These are phyloP conservation scores for Trichoderma asperelloides DNA, from an alignment of 495 filamentous ascomycete genomes.

Conservation along the genomic window DNA sequence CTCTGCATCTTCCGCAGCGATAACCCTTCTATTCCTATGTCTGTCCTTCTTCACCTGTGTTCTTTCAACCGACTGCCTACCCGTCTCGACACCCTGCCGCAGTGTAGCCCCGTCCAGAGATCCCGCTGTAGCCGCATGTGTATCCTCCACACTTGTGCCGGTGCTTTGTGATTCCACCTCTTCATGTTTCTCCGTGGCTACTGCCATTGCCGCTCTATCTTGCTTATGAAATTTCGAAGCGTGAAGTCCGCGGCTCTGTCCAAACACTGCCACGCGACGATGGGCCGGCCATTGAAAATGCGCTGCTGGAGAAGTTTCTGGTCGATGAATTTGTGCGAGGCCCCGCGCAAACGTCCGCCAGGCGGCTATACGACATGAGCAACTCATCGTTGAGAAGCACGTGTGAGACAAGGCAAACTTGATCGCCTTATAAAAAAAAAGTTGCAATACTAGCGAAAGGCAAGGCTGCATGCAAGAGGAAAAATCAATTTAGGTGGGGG, in stretches of 20 bases:
- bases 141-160: background rate
- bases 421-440: background rate
- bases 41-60: background rate
- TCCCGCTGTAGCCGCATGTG: background rate
- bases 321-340: slow-evolving; percentile 31
- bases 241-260: background rate
- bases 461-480: background rate
- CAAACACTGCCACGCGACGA: background rate
- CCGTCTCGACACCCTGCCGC: background rate
- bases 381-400: slow-evolving; percentile 32
- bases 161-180: background rate
- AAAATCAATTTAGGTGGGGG: slow-evolving; percentile 1
- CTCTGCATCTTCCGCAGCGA: background rate
- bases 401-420: background rate
- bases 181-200: background rate
- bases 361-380: slow-evolving; percentile 36
- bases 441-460: background rate
- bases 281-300: background rate
- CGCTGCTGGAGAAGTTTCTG: slow-evolving; percentile 13
- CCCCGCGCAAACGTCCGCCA: slow-evolving; percentile 40
- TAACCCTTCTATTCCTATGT: background rate
- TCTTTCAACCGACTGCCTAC: background rate
- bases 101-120: background rate
- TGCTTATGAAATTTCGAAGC: background rate
- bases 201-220: background rate